Base-by-base conservation (phyloP, 108 stramenopile species). In the Hondaea fermentalgiana region DNA sequence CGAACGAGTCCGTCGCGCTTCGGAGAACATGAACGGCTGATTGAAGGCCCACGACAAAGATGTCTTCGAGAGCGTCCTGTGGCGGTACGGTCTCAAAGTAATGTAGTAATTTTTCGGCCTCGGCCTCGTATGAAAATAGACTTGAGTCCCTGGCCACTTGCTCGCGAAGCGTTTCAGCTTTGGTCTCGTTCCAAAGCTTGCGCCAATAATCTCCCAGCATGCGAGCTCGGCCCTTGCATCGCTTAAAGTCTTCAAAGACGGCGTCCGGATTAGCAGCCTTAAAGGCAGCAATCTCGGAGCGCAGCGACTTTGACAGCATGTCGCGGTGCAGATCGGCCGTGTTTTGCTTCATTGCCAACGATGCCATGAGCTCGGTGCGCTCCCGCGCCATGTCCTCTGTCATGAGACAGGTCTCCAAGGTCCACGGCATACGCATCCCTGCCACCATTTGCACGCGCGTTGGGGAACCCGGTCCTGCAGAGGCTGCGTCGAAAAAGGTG, bases 201-300 rank as follows among this genome's bases (percentile, higher is more conserved):
- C 76, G 45, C 76, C 76, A 83, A 83, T 45, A 83, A 16, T 83
- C 5, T 53, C 76, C 76, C 16, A 83, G 76, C 51, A 47, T 47
- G 49, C 76, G 45, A 12, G 49, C 28, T 12, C 76, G 45, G n/a
- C 76, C 76, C 28, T 83, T 83, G 25, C 1, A 83, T 12, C 76
- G 76, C 76, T 83, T 83, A 83, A 83, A 83, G 51, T 83, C 76
- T 45, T 83, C 76, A 35, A 83, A 83, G 6, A 16, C 51, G n/a
- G 45, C 51, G 44, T 83, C 23, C 76, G 51, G 49, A 3, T 83
- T 83, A 3, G 76, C 76, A 12, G 45, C 3, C 51, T 83, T 83
- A 45, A 83, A 83, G 43, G 76, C 76, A 6, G 49, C n/a, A 47
- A 83, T 83, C 28, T 83, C 76, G 12, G 76, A 83, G 1, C 76